Conservation (phyloP, 495 filamentous ascomycete genomes). For the Talaromyces thailandensis region DNA sequence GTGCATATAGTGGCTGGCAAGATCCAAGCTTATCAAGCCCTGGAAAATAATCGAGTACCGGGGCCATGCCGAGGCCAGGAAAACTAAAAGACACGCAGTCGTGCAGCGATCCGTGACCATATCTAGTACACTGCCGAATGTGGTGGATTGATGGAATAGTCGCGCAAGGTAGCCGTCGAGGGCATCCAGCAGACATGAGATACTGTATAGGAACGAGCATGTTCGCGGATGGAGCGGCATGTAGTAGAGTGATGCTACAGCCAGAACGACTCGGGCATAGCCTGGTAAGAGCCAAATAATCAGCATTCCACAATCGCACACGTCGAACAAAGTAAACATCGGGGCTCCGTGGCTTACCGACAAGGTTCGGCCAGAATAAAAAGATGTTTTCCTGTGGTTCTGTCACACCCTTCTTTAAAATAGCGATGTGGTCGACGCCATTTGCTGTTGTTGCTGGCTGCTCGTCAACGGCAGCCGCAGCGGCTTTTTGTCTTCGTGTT, state of each 20-base stretch:
- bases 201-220: slow-evolving; percentile 69
- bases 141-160: slow-evolving; percentile 66
- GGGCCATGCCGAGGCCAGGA: slow-evolving; percentile 73
- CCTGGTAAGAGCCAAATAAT: slow-evolving; percentile 33
- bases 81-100: slow-evolving; percentile 75
- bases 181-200: slow-evolving; percentile 80
- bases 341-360: slow-evolving; percentile 49
- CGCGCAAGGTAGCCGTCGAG: slow-evolving; percentile 77
- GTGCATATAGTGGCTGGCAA: slow-evolving; percentile 85
- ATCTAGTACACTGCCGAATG: slow-evolving; percentile 79
- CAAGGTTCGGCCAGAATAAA: slow-evolving; percentile 88
- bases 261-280: slow-evolving; percentile 73
- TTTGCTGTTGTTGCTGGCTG: slow-evolving; percentile 21
- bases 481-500: slow-evolving; percentile 36
- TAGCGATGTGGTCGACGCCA: slow-evolving; percentile 23
- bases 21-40: slow-evolving; percentile 70
- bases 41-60: slow-evolving; percentile 78
- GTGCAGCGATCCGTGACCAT: slow-evolving; percentile 88
- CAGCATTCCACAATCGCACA: neutral
- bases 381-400: slow-evolving; percentile 73
- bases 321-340: neutral
- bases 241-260: slow-evolving; percentile 77
- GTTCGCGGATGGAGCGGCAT: slow-evolving; percentile 89
- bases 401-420: slow-evolving; percentile 16
- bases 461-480: slow-evolving; percentile 24